Evolutionary conservation across 179 eudicot species (phyloP).

Genomic region (Silene coronaria): DNA sequence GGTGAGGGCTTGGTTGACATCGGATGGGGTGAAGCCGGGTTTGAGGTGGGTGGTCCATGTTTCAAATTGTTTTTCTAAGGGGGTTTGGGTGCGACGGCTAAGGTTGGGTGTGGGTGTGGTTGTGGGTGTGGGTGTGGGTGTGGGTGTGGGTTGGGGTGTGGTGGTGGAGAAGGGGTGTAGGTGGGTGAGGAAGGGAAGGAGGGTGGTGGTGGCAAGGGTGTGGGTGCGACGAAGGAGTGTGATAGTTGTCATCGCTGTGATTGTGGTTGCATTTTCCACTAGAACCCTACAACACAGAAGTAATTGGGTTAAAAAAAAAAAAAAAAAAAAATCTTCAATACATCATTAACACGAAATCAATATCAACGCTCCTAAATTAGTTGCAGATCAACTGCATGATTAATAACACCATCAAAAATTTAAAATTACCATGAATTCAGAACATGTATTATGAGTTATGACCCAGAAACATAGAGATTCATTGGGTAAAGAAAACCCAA

Average conservation of each 20-base stretch:
- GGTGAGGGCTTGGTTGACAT: slow-evolving; percentile 53
- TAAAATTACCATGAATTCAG: too few species aligned
- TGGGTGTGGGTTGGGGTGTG: slow-evolving; percentile 19
- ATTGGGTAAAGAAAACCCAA: too few species aligned
- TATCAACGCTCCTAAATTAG: too few species aligned
- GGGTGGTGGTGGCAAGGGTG: slow-evolving; percentile 11
- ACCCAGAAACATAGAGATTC: too few species aligned
- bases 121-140: slow-evolving; percentile 27
- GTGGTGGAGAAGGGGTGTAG: slow-evolving; percentile 31
- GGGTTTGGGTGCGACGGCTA: slow-evolving; percentile 41
- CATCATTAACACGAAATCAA: too few species aligned
- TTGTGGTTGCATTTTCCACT: too few species aligned
- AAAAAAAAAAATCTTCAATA: too few species aligned
- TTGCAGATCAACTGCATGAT: too few species aligned
- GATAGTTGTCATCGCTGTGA: slow-evolving; percentile 26
- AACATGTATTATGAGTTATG: too few species aligned
- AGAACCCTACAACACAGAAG: too few species aligned
- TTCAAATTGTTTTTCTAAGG: slow-evolving; percentile 61
- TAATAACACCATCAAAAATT: too few species aligned
- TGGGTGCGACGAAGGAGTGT: slow-evolving; percentile 24
- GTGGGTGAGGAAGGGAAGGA: slow-evolving; percentile 18
- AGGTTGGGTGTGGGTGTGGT: slow-evolving; percentile 19
- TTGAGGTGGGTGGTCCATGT: slow-evolving; percentile 61
- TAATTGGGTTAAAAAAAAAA: too few species aligned
- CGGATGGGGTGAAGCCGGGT: slow-evolving; percentile 69